Base-by-base conservation (phyloP, 2,329 filamentous ascomycete genomes). In the Emergomyces pasteurianus region DNA sequence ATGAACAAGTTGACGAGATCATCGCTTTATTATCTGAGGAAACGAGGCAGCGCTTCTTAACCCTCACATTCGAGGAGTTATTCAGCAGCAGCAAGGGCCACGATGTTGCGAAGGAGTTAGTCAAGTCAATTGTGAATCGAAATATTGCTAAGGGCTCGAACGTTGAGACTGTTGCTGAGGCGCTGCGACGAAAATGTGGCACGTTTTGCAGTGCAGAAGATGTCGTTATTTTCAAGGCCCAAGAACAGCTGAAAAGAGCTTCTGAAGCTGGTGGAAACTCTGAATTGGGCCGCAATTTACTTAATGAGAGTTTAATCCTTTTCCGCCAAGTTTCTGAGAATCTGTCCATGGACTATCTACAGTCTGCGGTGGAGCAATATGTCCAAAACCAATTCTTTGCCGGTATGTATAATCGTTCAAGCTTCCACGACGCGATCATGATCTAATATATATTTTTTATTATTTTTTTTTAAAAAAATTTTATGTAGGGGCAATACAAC, bases 121-220 rank as follows among this genome's bases (percentile, higher is more conserved):
- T 99, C 61, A 99, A 97, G 73, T 91, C 92, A 0, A 97, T 99
- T 69, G 94, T 99, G 60, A 97, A 97, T 73, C 86, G 92, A 69
- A 99, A 96, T 73, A 99, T 99, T 67, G 89, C 92, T 61, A 96
- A 90, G 69, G 94, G 95, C 10, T 92, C 92, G 4, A 99, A 97
- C 65, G 92, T 99, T 23, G 95, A 99, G 75, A 96, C 92, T 0
- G 91, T 99, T 28, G 92, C 94, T 0, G 94, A 99, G 74, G 90
- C 92, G n/a, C 78, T 99, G 57, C 84, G 94, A 54, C 83, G 94
- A 67, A 85, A 92, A 67, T 99, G 94, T 67, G 95, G 94, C 64
- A 96, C 89, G 75, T 99, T 99, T 81, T 99, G 94, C 74, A 96
- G 92, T 69, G 86, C 92, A 0, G 92, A 99, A 65, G 94, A 99